Evolutionary conservation across 2,329 filamentous ascomycete genomes (phyloP).

Genomic region (Escovopsis sp.): DNA sequence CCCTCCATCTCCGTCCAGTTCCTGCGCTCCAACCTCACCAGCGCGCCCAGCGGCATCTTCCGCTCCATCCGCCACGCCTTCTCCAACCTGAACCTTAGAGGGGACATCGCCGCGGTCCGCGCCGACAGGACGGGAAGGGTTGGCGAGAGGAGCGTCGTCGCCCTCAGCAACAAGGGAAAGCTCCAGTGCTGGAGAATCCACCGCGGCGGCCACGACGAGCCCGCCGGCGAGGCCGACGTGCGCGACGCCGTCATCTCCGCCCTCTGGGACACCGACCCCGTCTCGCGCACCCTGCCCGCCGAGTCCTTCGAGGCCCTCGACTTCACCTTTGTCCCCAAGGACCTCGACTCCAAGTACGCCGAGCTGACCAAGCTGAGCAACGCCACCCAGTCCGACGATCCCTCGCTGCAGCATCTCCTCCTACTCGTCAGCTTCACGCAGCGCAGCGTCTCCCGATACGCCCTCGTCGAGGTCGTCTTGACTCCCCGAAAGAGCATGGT

Average conservation of each 20-base stretch:
- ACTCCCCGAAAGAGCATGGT: constrained; percentile 37
- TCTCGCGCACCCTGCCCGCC: constrained; percentile 31
- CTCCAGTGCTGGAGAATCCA: constrained; percentile 81
- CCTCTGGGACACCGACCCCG: constrained; percentile 39
- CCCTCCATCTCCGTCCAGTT: constrained; percentile 67
- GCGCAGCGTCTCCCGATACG: constrained; percentile 45
- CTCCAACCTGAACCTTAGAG: constrained; percentile 51
- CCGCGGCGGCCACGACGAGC: constrained; percentile 68
- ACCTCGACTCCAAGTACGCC: constrained; percentile 32
- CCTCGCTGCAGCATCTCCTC: constrained; percentile 41
- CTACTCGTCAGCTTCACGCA: constrained; percentile 43
- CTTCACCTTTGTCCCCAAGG: constrained; percentile 52
- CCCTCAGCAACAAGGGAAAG: constrained; percentile 60
- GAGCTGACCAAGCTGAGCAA: constrained; percentile 36
- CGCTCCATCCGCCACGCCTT: constrained; percentile 69
- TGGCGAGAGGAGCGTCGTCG: constrained; percentile 72
- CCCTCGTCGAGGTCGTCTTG: constrained; percentile 57
- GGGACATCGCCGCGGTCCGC: constrained; percentile 66
- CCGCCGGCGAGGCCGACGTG: constrained; percentile 56
- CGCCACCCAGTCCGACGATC: constrained; percentile 32
- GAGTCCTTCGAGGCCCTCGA: constrained; percentile 63
- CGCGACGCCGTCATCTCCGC: constrained; percentile 47
- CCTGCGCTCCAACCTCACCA: constrained; percentile 45
- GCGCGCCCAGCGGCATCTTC: constrained; percentile 51
- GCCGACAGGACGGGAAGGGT: constrained; percentile 56